phyloP scores from a whole-genome alignment of 176 grass and related monocot genomes.

The Avena sativa region DNA sequence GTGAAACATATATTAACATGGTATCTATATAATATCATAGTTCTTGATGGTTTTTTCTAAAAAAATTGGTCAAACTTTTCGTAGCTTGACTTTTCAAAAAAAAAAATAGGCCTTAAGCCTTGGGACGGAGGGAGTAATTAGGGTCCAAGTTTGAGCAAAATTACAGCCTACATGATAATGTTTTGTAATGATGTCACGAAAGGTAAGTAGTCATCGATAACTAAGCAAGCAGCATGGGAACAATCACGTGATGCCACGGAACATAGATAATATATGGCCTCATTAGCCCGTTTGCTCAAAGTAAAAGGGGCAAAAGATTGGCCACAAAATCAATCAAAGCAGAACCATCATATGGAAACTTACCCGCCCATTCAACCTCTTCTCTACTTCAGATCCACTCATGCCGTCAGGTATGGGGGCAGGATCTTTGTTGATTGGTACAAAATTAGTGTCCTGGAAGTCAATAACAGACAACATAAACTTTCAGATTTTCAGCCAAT shows the following conservation, averaged over 20 bases:
- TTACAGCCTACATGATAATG: not conserved
- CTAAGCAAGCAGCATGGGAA: not conserved
- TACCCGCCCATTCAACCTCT: conserved; percentile 68
- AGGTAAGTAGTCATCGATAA: conserved; percentile 26
- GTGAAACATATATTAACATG: too few relatives aligned
- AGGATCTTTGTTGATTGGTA: conserved; percentile 63
- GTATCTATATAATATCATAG: too few relatives aligned
- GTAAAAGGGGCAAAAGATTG: not conserved
- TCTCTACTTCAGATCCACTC: conserved; percentile 79
- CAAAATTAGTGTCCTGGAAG: conserved; percentile 63
- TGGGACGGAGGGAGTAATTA: too few relatives aligned
- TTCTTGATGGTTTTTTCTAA: too few relatives aligned
- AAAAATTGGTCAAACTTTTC: too few relatives aligned
- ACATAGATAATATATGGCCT: conserved; percentile 35
- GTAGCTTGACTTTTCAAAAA: too few relatives aligned
- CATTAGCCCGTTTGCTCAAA: conserved; percentile 17
- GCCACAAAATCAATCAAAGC: conserved; percentile 18
- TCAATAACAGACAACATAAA: conserved; percentile 40
- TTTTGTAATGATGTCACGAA: conserved; percentile 11
- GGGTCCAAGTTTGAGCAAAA: conserved; percentile 2
- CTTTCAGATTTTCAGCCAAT: conserved; percentile 36
- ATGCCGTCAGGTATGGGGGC: conserved; percentile 80
- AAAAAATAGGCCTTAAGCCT: too few relatives aligned
- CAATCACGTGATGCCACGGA: conserved; percentile 34
- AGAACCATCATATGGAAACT: conserved; percentile 17